Base-by-base conservation (phyloP, 371 early-diverging fungal genomes). In the Actinomucor elegans region DNA sequence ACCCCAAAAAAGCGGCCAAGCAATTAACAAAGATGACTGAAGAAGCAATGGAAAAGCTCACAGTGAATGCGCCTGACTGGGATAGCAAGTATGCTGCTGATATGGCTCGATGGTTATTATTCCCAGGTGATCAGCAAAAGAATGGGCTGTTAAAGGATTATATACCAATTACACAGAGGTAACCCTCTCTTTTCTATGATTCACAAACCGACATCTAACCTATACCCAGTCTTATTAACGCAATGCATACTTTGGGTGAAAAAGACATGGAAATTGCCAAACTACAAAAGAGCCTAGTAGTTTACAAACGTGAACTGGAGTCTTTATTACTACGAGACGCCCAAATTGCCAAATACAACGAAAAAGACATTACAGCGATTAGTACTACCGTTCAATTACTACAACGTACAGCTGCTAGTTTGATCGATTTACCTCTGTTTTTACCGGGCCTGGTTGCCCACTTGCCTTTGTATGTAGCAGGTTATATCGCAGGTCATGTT, bases 61-160 rank as follows among this genome's bases (percentile, higher is more conserved):
- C 77, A 11, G 71, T 80, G 15, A 80, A 80, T 59, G 77, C 80
- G 21, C 75, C 75, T 42, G 67, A 75, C 43, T 77, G 77, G 78
- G 70, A 80, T 17, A 72, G 64, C 41, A 71, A 65, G 37, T 63
- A 80, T 59, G 72, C 75, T 15, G 77, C 77, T 36, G 70, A 78
- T 38, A 71, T 80, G 71, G 72, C 79, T 7, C 61, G 81, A 33
- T 59, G 61, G 55, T 42, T 83, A 20, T 49, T 79, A 27, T 79
- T 83, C 60, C 72, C 78, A 18, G 71, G 67, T 23, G 73, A 77
- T 31, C n/a, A n/a, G n/a, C n/a, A n/a, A n/a, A n/a, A n/a, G n/a
- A 61, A 67, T 26, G 63, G 64, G 2, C 48, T 59, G 10, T 69
- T 75, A 54, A 63, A 59, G n/a, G 78, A 81, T 31, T 81, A 75